A percentile compares a stretch with the other conserved stretches of the same genome.
Conservation (phyloP, 495 filamentous ascomycete species). For the Penicillium arizonense region DNA sequence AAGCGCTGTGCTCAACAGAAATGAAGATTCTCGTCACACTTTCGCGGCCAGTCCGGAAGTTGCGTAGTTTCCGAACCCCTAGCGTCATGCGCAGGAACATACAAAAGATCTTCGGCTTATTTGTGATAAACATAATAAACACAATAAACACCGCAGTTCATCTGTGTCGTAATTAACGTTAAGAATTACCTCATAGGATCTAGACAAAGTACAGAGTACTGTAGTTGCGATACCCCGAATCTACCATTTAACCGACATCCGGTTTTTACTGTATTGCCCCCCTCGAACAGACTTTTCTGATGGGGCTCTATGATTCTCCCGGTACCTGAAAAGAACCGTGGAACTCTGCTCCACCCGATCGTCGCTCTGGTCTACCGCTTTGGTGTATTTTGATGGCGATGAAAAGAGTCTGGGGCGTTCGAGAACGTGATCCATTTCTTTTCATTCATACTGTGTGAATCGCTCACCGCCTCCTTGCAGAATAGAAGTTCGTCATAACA, state of each 20-base stretch:
- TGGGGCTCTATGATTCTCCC: not conserved
- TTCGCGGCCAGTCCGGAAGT: not conserved
- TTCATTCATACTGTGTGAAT: too few relatives aligned
- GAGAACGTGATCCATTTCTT: too few relatives aligned
- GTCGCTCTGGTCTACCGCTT: not conserved
- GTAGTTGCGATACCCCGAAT: too few relatives aligned
- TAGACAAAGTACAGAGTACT: too few relatives aligned
- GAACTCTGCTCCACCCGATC: not conserved
- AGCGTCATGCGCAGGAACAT: constrained; percentile 6
- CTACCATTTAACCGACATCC: too few relatives aligned
- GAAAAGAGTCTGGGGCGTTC: too few relatives aligned
- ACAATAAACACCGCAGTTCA: not conserved
- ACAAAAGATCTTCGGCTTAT: too few relatives aligned
- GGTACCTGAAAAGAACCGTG: not conserved
- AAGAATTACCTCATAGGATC: not conserved
- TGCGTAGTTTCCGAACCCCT: constrained; percentile 5
- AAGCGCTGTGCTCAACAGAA: not conserved
- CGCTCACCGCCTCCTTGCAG: too few relatives aligned
- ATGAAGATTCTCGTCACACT: constrained; percentile 6
- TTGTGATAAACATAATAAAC: not conserved
- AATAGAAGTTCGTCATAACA: too few relatives aligned
- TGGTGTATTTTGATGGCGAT: not conserved
- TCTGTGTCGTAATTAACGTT: not conserved
- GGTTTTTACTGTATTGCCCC: too few relatives aligned
- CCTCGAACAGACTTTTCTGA: not conserved